Conservation (phyloP, 495 filamentous ascomycete species). For the Penicillium parvum region DNA sequence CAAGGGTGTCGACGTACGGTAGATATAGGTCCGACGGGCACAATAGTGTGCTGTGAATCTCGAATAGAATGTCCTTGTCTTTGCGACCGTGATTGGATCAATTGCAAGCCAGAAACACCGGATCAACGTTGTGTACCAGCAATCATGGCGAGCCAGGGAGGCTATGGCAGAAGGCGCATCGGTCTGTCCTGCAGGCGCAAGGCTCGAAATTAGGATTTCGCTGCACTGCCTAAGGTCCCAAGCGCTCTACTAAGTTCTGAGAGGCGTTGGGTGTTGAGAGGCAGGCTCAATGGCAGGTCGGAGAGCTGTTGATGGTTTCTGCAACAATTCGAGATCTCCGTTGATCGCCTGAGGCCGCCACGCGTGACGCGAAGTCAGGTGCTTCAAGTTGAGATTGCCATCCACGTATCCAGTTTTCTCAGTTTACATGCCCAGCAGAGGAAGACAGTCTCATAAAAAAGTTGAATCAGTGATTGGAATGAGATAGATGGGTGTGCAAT, state of each 20-base stretch:
- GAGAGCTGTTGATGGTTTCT: conserved; percentile 8
- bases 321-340: conserved; percentile 19
- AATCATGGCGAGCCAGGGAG: conserved; percentile 7
- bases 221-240: no score
- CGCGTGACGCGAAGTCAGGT: conserved; percentile 37
- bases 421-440: no score
- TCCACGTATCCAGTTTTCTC: no score
- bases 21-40: no score
- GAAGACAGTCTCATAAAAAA: neutral
- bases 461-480: no score
- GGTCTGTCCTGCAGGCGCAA: no score
- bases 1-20: no score
- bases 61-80: neutral
- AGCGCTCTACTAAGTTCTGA: neutral
- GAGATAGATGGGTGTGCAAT: no score
- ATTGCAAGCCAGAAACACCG: neutral
- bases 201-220: no score
- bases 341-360: conserved; percentile 33
- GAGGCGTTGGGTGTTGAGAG: neutral
- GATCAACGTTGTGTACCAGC: conserved; percentile 1
- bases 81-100: conserved; percentile 2
- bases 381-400: conserved; percentile 4
- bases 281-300: conserved; percentile 8
- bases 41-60: no score
- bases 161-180: neutral